Evolutionary conservation across 2,329 filamentous ascomycete species (phyloP), one percentile per base, ranked within the genome.

Genomic region (Diaporthe vaccinii): DNA sequence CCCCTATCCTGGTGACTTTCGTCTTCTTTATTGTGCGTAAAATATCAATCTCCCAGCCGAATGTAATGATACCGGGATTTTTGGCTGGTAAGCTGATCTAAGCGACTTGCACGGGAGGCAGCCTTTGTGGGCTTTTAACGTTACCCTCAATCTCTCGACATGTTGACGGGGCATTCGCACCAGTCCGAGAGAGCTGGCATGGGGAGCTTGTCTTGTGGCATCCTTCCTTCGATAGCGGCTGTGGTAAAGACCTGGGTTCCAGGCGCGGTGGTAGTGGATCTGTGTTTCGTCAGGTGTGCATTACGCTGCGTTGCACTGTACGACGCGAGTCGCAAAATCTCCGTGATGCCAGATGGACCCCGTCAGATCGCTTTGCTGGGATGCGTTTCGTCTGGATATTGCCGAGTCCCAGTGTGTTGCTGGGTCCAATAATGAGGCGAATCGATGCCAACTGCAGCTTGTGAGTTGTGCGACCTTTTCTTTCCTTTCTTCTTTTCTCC

Each of bases 321-420:
- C 72, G 57, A 75, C 46, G 31, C 69, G 70, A 75, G 57, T 76
- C 69, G 75, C 62, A 73, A 76, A 73, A 73, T 75, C 69, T 76
- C 73, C 75, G 75, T 61, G 51, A 70, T 75, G 73, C 59, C 75
- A 75, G 73, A 76, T 75, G 41, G 49, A 69, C 59, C 46, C 69
- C 72, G 73, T 72, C 73, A 76, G 62, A 71, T 76, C 62, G 46
- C 62, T 73, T 62, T 65, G 57, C 70, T 39, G 51, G 70, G 58
- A 62, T 65, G 46, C 36, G 57, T 53, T 51, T 73, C 70, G 70
- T 49, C 25, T 57, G 69, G 53, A 58, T 65, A 65, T 73, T 73
- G 59, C 58, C 70, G 39, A 73, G 70, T 65, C 44, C 58, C 57
- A 62, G 14, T 25, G 58, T 41, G 34, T 39, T 61, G 28, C 25